Evolutionary conservation across 495 filamentous ascomycete species (phyloP), one percentile per base, ranked within the genome.

Genomic region (Neurospora terricola): DNA sequence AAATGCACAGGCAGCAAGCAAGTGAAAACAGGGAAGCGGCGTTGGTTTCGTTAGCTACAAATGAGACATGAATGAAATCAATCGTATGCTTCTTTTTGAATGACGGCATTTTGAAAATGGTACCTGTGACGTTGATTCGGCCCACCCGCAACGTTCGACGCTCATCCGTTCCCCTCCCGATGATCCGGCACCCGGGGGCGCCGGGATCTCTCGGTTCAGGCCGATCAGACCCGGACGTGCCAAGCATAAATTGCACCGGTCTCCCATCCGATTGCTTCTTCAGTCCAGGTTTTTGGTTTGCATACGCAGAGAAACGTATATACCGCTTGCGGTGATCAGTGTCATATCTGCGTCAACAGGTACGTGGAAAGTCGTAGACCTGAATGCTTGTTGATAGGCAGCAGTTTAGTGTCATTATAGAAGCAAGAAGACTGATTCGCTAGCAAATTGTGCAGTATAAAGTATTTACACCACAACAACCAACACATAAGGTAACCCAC

Each of bases 1-100:
- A 77, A 82, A 77, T 62, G 69, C n/a, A 72, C 74, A 62, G 2
- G 5, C 27, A 9, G 12, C 12, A 62, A 34, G 54, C 54, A 62
- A 30, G 16, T 11, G 9, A 23, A 71, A 43, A n/a, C 39, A 43
- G 7, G 70, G 37, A 45, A 34, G 36, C 36, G 14, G 21, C 37
- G 38, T 43, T 34, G 70, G 3, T 71, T 71, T 71, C 23, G 38
- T 74, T 66, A 70, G 72, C 75, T 27, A 71, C 73, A 74, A 70
- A 69, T 72, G 48, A 69, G 36, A 70, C 21, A 8, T 54, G 48
- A 71, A 73, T 34, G 54, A 34, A 62, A 9, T 62, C 7, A 16
- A 30, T 16, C 2, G 23, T 27, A 14, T 59, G 23, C 48, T 54
- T 5, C 11, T 59, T 30, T 2, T 27, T 14, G 48, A 16, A 62